Conservation (phyloP, 176 grass and related monocot genomes). For the Puya raimondii region DNA sequence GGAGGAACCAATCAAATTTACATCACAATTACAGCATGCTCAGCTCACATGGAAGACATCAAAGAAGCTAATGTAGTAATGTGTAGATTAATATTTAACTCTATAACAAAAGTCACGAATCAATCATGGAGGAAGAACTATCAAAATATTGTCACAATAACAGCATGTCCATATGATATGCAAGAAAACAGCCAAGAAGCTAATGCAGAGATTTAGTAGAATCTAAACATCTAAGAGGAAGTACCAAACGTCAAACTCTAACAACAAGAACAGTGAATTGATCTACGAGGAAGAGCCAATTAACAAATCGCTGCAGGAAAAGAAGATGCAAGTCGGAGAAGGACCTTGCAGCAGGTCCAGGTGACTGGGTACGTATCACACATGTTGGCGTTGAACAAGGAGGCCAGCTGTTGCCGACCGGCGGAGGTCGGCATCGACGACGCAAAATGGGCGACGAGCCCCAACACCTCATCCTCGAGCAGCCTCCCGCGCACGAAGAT, state of each 20-base stretch:
- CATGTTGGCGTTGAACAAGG: not conserved
- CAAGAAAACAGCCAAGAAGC: not conserved
- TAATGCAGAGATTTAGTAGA: not conserved
- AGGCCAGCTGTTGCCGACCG: not conserved
- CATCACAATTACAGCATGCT: too few relatives aligned
- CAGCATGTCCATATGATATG: not conserved
- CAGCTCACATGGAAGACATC: too few relatives aligned
- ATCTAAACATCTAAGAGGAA: not conserved
- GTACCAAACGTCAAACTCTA: too few relatives aligned
- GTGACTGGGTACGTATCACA: too few relatives aligned
- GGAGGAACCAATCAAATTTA: too few relatives aligned
- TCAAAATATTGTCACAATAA: not conserved
- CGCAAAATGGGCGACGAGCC: not conserved
- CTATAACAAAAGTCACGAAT: too few relatives aligned
- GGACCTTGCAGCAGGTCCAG: not conserved
- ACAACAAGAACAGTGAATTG: too few relatives aligned
- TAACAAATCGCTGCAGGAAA: not conserved
- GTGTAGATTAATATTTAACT: too few relatives aligned
- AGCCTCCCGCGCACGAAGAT: not conserved
- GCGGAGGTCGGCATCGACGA: not conserved
- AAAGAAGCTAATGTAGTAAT: too few relatives aligned
- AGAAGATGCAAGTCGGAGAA: not conserved
- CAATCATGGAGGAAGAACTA: too few relatives aligned
- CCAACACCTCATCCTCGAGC: not conserved
- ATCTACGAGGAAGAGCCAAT: not conserved